Percentiles rank a stretch among this genome's conserved stretches.
Evolutionary conservation across 805 yeast species (phyloP).

Genomic region (Metschnikowia noctiluminum): DNA sequence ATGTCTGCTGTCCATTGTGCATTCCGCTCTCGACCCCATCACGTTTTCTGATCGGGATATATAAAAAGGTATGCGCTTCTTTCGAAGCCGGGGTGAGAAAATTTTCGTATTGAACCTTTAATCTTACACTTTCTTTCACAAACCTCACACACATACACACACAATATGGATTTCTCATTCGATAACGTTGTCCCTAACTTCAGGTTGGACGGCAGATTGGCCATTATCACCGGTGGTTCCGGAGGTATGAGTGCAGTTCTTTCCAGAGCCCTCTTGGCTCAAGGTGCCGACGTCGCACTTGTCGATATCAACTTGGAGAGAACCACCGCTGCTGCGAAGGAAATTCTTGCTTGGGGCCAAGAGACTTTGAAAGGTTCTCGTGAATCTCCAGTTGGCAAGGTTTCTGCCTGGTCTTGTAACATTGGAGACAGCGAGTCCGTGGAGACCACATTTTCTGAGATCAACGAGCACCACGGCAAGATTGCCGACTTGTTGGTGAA

Average conservation of each 20-base stretch:
- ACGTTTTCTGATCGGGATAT: slow-evolving; percentile 6
- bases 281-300: slow-evolving; percentile 74
- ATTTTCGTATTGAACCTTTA: no score
- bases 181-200: slow-evolving; percentile 57
- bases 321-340: slow-evolving; percentile 51
- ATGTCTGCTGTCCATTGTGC: slow-evolving; percentile 5
- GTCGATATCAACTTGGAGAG: slow-evolving; percentile 64
- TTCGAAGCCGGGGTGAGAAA: no score
- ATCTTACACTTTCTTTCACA: background rate
- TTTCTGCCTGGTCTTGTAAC: slow-evolving; percentile 71
- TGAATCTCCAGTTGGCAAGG: slow-evolving; percentile 34
- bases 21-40: slow-evolving; percentile 6
- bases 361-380: slow-evolving; percentile 34
- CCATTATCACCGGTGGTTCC: slow-evolving; percentile 77
- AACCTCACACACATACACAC: slow-evolving; percentile 1
- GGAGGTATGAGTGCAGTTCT: slow-evolving; percentile 71
- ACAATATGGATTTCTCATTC: slow-evolving; percentile 27
- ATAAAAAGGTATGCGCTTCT: slow-evolving; percentile 4
- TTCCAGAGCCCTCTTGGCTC: slow-evolving; percentile 64
- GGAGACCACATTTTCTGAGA: slow-evolving; percentile 49
- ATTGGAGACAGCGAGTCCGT: slow-evolving; percentile 63
- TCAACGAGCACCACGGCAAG: slow-evolving; percentile 55
- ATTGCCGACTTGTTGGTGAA: slow-evolving; percentile 66
- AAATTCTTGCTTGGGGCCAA: slow-evolving; percentile 47
- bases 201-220: slow-evolving; percentile 67